Conservation (phyloP, 495 filamentous ascomycete species). For the Podospora pseudocomata region DNA sequence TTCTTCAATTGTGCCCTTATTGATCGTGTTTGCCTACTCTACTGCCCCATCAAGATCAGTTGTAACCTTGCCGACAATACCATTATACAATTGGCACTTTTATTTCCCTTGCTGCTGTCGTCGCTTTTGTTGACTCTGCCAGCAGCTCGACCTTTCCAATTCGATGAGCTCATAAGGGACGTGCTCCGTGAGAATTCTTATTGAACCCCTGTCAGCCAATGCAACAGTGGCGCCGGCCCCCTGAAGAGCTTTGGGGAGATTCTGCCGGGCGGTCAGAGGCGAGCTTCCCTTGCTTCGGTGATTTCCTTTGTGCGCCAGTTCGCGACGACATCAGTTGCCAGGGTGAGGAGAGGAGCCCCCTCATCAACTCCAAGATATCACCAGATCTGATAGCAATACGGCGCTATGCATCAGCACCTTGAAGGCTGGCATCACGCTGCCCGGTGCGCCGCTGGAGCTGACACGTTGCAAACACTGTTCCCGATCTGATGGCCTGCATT, state of each 20-base stretch:
- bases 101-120: not conserved
- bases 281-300: not conserved
- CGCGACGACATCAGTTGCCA: not conserved
- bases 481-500: not conserved
- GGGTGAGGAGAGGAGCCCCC: not conserved
- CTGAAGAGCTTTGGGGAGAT: constrained; percentile 1
- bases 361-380: not conserved
- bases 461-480: not conserved
- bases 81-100: not conserved
- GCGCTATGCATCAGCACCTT: not conserved
- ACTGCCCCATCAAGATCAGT: not conserved
- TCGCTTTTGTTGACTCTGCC: not conserved
- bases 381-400: not conserved
- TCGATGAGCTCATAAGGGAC: constrained; percentile 14
- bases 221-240: not conserved
- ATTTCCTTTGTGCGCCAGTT: not conserved
- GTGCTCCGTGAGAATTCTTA: constrained; percentile 11
- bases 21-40: not conserved
- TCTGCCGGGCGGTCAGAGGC: constrained; percentile 22
- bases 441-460: not conserved
- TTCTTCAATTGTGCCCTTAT: not conserved
- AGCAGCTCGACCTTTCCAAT: not conserved
- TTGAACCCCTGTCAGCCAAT: constrained; percentile 9
- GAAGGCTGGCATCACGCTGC: not conserved
- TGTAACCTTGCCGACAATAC: not conserved